A percentile compares a stretch with the other conserved stretches of the same genome.
These are phyloP conservation scores for Amaranthus cruentus DNA, from an alignment of 148 eudicot genomes.

Conservation along the genomic window DNA sequence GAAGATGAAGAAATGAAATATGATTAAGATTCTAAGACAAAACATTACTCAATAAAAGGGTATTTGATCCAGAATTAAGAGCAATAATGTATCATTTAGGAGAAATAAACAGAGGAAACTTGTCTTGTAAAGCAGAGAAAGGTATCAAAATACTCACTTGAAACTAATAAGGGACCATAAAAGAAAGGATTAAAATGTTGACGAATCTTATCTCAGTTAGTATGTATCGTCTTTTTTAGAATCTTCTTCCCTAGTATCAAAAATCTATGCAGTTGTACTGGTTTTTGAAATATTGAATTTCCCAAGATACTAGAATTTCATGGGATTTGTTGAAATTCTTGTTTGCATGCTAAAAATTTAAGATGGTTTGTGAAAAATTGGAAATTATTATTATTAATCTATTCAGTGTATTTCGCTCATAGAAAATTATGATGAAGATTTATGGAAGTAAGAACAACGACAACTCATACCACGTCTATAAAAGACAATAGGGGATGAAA, in stretches of 20 bases:
- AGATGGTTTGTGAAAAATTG: not conserved
- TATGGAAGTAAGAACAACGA: too few relatives aligned
- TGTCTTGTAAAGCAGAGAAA: slow-evolving; percentile 15
- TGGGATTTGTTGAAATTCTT: slow-evolving; percentile 7
- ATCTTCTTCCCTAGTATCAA: too few relatives aligned
- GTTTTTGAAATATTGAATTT: not conserved
- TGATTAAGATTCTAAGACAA: slow-evolving; percentile 1
- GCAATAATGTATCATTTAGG: too few relatives aligned
- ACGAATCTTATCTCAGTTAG: not conserved
- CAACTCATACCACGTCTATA: too few relatives aligned
- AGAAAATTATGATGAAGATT: too few relatives aligned
- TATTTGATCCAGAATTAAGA: not conserved
- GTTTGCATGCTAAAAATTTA: slow-evolving; percentile 4
- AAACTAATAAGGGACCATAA: not conserved
- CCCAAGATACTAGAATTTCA: not conserved
- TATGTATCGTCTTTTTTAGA: too few relatives aligned
- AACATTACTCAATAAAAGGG: not conserved
- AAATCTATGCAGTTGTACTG: not conserved
- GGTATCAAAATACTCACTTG: slow-evolving; percentile 18
- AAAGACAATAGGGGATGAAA: too few relatives aligned
- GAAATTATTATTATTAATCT: not conserved
- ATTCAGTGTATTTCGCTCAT: too few relatives aligned
- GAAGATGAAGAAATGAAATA: slow-evolving; percentile 6
- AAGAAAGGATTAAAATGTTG: slow-evolving; percentile 22
- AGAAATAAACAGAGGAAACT: not conserved